Conservation (phyloP, 202 grass and related monocot species). For the Saccharum hybrid region DNA sequence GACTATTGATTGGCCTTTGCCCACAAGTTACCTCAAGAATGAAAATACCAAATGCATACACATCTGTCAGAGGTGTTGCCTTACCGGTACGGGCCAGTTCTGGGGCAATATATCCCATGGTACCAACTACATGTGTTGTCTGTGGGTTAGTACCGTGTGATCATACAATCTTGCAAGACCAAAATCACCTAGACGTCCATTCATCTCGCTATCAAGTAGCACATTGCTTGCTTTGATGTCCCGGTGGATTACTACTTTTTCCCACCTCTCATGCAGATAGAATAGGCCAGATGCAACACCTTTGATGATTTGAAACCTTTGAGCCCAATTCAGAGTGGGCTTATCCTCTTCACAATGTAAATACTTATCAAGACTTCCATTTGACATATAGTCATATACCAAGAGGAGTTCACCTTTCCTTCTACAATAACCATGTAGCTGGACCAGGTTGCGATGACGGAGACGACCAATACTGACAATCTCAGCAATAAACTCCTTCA, state of each 20-base stretch:
- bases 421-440: constrained; percentile 45
- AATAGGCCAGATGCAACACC: constrained; percentile 36
- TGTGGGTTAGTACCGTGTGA: constrained; percentile 39
- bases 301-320: constrained; percentile 45
- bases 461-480: constrained; percentile 45
- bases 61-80: constrained; percentile 39
- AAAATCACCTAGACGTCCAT: constrained; percentile 49
- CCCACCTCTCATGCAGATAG: constrained; percentile 52
- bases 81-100: constrained; percentile 36
- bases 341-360: constrained; percentile 14
- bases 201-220: constrained; percentile 46
- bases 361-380: constrained; percentile 42
- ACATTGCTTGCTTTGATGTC: constrained; percentile 56
- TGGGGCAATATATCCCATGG: constrained; percentile 44
- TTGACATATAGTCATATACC: too few relatives aligned
- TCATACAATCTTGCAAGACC: constrained; percentile 50
- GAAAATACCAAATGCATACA: constrained; percentile 50
- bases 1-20: constrained; percentile 12
- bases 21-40: constrained; percentile 47
- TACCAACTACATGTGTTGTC: constrained; percentile 47
- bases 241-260: constrained; percentile 46
- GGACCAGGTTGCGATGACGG: constrained; percentile 47
- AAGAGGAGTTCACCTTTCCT: constrained; percentile 31
- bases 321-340: constrained; percentile 28
- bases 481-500: constrained; percentile 50